These are phyloP conservation scores for Alloteropsis semialata DNA, from an alignment of 176 grass and related monocot species.

Conservation along the genomic window DNA sequence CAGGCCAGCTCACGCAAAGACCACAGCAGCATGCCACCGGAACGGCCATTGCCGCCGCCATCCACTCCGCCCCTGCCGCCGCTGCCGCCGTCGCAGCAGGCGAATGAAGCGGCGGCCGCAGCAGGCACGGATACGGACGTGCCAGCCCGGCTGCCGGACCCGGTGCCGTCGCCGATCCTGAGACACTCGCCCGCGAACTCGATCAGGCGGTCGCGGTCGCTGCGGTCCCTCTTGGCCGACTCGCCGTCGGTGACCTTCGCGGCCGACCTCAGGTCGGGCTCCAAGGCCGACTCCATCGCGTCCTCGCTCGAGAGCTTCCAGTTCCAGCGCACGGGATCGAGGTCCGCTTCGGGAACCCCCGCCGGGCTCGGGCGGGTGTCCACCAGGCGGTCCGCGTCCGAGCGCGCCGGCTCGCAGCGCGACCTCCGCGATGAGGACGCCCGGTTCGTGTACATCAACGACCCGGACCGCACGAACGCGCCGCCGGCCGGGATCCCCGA, in stretches of 20 bases:
- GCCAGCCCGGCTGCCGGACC: conserved; percentile 35
- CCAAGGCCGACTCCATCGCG: conserved; percentile 27
- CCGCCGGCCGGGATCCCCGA: conserved; percentile 32
- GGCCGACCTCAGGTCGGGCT: conserved; percentile 22
- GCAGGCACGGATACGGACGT: conserved; percentile 29
- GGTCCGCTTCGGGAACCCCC: conserved; percentile 8
- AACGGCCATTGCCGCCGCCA: conserved; percentile 15
- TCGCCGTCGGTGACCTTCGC: conserved; percentile 50
- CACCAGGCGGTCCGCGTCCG: conserved; percentile 55
- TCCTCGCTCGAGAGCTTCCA: conserved; percentile 37
- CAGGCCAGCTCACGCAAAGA: not conserved
- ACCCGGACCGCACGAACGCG: conserved; percentile 51
- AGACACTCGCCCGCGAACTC: conserved; percentile 34
- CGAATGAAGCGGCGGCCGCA: not conserved
- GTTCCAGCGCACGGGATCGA: conserved; percentile 8
- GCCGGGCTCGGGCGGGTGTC: conserved; percentile 2
- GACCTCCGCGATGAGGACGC: conserved; percentile 89
- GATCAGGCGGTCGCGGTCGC: conserved; percentile 14
- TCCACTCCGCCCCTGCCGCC: conserved; percentile 21
- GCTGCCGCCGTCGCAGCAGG: not conserved
- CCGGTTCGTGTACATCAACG: conserved; percentile 90
- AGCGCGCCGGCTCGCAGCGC: conserved; percentile 61
- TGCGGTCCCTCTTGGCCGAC: conserved; percentile 31
- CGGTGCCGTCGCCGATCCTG: conserved; percentile 54
- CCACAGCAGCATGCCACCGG: conserved; percentile 27